These are phyloP conservation scores for Pleurozium schreberi DNA, from an alignment of 225 moss, liverwort and hornwort genomes.

Conservation along the genomic window DNA sequence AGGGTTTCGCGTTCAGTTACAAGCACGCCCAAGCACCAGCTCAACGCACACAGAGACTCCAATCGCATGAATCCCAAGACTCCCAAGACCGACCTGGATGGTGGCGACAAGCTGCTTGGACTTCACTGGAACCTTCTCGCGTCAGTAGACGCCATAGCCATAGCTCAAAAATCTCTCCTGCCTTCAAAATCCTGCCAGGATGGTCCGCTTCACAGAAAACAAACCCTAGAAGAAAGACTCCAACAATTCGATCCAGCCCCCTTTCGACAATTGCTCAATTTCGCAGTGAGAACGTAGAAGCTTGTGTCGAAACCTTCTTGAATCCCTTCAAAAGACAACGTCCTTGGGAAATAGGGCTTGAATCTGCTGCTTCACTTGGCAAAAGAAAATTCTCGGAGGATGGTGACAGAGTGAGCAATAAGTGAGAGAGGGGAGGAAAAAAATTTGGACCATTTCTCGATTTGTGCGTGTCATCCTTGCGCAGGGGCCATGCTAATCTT, in stretches of 20 bases:
- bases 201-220: too few species aligned
- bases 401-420: too few species aligned
- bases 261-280: neutral
- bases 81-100: constrained; percentile 12
- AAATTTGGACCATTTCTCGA: constrained; percentile 41
- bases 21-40: neutral
- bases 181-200: neutral
- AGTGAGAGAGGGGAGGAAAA: neutral
- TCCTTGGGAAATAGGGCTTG: neutral
- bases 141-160: neutral
- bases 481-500: constrained; percentile 69
- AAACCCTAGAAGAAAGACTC: too few species aligned
- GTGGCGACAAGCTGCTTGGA: constrained; percentile 24
- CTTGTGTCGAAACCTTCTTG: too few species aligned
- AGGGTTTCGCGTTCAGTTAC: too few species aligned
- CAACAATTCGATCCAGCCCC: neutral
- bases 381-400: neutral
- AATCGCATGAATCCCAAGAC: neutral
- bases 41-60: too few species aligned
- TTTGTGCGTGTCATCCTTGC: constrained; percentile 62
- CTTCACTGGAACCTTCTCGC: constrained; percentile 8
- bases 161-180: neutral
- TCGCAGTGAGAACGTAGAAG: neutral
- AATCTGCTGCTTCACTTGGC: neutral
- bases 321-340: neutral